Conservation (phyloP, 75 land plant species). For the Sequoia sempervirens region DNA sequence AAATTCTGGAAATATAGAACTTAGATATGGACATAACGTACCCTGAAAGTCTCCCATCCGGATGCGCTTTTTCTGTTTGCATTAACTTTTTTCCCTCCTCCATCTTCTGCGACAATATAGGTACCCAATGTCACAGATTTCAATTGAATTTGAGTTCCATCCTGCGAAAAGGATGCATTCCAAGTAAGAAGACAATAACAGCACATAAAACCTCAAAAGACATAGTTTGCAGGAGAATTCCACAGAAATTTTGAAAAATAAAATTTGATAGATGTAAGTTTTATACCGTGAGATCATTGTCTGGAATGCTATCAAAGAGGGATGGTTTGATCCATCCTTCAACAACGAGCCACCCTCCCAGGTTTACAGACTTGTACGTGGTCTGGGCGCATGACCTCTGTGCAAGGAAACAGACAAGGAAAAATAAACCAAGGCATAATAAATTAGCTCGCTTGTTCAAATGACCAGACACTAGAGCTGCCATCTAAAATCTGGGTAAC, state of each 20-base stretch:
- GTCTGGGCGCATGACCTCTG: background rate
- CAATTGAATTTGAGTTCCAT: constrained; percentile 64
- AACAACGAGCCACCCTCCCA: constrained; percentile 77
- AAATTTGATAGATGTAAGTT: background rate
- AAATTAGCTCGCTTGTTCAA: background rate
- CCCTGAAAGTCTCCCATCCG: constrained; percentile 78
- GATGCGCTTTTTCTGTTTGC: constrained; percentile 50
- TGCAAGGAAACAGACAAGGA: background rate
- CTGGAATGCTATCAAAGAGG: constrained; percentile 56
- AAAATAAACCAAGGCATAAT: background rate
- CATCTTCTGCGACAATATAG: constrained; percentile 54
- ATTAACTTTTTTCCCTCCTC: constrained; percentile 59
- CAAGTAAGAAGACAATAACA: background rate
- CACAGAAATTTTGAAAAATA: background rate
- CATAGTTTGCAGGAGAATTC: background rate
- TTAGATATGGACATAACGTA: background rate
- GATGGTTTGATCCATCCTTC: constrained; percentile 77
- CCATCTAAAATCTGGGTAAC: background rate
- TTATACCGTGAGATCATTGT: constrained; percentile 51
- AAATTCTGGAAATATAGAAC: too few relatives aligned
- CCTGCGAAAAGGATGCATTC: constrained; percentile 21
- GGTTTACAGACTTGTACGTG: constrained; percentile 28
- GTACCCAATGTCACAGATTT: constrained; percentile 45
- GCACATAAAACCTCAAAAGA: background rate
- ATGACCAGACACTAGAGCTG: background rate